These are phyloP conservation scores for Xanthoceras sorbifolium DNA, from an alignment of 345 rosid species.

Conservation along the genomic window DNA sequence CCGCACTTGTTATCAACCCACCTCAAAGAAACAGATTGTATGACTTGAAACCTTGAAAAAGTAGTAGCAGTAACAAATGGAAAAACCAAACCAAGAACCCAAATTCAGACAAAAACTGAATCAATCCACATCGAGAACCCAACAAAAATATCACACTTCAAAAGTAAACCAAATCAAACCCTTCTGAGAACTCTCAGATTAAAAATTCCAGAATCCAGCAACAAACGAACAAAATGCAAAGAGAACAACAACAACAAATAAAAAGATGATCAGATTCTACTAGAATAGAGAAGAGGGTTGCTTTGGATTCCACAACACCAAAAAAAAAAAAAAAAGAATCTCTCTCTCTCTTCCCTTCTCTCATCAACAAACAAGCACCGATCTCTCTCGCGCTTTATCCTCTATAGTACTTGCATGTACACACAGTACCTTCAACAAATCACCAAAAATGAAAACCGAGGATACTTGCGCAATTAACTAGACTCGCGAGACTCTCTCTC, in stretches of 20 bases:
- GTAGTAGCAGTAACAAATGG: no score
- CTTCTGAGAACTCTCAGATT: slow-evolving; percentile 15
- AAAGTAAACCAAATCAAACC: slow-evolving; percentile 17
- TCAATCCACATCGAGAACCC: slow-evolving; percentile 6
- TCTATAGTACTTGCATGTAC: slow-evolving; percentile 9
- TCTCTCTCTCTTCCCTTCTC: background rate
- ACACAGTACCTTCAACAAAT: slow-evolving; percentile 15
- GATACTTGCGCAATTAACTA: no score
- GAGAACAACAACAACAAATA: background rate
- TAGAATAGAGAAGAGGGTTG: slow-evolving; percentile 23
- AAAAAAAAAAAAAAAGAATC: background rate
- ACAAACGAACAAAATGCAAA: no score
- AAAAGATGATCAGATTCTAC: slow-evolving; percentile 40
- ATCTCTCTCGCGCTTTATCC: background rate
- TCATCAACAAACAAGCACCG: background rate
- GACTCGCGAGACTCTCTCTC: background rate
- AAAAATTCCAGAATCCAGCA: slow-evolving; percentile 26
- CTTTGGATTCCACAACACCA: slow-evolving; percentile 27
- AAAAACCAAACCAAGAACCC: no score
- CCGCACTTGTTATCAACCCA: no score
- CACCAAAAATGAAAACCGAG: no score
- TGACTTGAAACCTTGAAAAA: no score
- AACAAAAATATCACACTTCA: background rate
- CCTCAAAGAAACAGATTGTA: no score
- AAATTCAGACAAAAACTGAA: slow-evolving; percentile 11